Evolutionary conservation across 306 rosid species (phyloP).

Genomic region (Inga laurina): DNA sequence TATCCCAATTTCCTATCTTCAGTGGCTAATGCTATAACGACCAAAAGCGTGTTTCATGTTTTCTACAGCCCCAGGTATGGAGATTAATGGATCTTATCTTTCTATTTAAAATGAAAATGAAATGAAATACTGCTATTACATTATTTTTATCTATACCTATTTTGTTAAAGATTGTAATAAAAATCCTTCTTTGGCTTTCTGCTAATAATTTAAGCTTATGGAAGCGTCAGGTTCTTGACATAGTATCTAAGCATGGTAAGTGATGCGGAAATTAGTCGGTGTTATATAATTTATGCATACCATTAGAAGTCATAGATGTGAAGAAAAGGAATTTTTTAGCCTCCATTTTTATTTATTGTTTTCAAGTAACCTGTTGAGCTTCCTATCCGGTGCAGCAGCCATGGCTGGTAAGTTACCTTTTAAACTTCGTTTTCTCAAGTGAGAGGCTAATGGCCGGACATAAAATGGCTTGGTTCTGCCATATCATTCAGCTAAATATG

Average conservation of each 20-base stretch:
- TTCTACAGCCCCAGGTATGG: constrained; percentile 93
- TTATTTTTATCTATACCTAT: background rate
- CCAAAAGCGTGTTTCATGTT: constrained; percentile 86
- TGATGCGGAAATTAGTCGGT: background rate
- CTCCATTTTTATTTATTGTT: no score
- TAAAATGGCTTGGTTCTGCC: background rate
- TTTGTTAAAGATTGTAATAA: constrained; percentile 5
- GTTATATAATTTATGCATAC: no score
- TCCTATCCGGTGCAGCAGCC: background rate
- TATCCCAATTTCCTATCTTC: constrained; percentile 64
- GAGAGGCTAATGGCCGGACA: background rate
- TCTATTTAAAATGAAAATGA: constrained; percentile 14
- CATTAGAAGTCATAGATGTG: background rate
- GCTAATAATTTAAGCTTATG: background rate
- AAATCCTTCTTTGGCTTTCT: constrained; percentile 4
- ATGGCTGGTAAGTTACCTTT: background rate
- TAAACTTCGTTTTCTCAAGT: background rate
- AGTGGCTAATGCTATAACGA: constrained; percentile 81
- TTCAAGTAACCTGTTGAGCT: background rate
- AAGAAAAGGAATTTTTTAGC: background rate
- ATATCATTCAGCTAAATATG: no score
- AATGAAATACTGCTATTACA: background rate
- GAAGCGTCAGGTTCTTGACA: background rate
- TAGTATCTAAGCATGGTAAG: background rate
- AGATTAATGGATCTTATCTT: constrained; percentile 4